phyloP scores from a whole-genome alignment of 1,139 yeast species.

The Nakaseomyces glabratus region DNA sequence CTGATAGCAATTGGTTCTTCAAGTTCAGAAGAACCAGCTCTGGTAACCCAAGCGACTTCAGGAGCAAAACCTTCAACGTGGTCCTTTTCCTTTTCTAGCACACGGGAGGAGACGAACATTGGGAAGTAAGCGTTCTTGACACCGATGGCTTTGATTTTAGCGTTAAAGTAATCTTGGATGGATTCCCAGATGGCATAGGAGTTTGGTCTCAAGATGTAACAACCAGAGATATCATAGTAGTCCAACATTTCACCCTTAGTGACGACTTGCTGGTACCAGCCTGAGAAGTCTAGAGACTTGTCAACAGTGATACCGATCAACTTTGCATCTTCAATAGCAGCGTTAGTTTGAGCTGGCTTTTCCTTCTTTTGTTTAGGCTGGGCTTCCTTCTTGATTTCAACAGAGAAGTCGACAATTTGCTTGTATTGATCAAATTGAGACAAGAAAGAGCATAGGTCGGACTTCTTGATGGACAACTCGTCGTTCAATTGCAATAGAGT shows the following conservation, averaged over 20 bases:
- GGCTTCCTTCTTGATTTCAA: slow-evolving; percentile 24
- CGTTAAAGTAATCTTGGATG: slow-evolving; percentile 82
- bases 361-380: slow-evolving; percentile 12
- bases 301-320: slow-evolving; percentile 94
- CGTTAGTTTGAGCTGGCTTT: slow-evolving; percentile 31
- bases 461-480: slow-evolving; percentile 48
- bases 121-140: slow-evolving; percentile 97
- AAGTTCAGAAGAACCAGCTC: slow-evolving; percentile 85
- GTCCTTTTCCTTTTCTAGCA: slow-evolving; percentile 94
- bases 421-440: slow-evolving; percentile 37
- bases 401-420: slow-evolving; percentile 51
- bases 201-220: slow-evolving; percentile 95
- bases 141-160: slow-evolving; percentile 72
- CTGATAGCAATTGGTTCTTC: slow-evolving; percentile 98
- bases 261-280: slow-evolving; percentile 94
- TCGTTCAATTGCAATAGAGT: slow-evolving; percentile 47
- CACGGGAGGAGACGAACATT: slow-evolving; percentile 90
- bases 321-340: slow-evolving; percentile 77
- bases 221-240: slow-evolving; percentile 97
- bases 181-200: slow-evolving; percentile 93
- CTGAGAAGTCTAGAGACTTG: slow-evolving; percentile 82
- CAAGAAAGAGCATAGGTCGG: slow-evolving; percentile 48
- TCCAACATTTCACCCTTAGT: slow-evolving; percentile 97
- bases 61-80: slow-evolving; percentile 99
- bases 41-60: slow-evolving; percentile 99